These are phyloP conservation scores for Blastocystis sp. DNA, from an alignment of 352 stramenopile genomes.

Conservation along the genomic window DNA sequence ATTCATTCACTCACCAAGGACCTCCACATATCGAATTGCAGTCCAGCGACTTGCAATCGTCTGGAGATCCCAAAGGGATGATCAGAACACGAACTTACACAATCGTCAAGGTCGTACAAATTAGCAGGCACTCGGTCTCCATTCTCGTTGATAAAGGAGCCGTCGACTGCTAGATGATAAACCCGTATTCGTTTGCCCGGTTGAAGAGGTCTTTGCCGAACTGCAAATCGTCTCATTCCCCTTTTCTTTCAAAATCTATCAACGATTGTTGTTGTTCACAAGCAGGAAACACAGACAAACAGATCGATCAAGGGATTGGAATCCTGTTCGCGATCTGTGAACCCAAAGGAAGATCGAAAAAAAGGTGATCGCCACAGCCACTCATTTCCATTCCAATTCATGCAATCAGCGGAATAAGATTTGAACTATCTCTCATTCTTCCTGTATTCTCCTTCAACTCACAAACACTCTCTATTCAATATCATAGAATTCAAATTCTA, in stretches of 20 bases:
- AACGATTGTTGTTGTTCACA: background rate
- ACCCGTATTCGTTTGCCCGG: slow-evolving; percentile 36
- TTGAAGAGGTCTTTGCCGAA: slow-evolving; percentile 60
- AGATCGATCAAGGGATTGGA: background rate
- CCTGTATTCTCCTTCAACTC: background rate
- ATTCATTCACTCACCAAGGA: background rate
- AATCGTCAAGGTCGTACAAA: slow-evolving; percentile 36
- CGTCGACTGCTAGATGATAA: slow-evolving; percentile 33
- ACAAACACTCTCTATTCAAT: background rate
- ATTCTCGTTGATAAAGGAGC: slow-evolving; percentile 47
- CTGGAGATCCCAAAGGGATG: background rate
- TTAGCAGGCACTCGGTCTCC: slow-evolving; percentile 24
- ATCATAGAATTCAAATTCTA: background rate
- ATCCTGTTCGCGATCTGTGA: background rate
- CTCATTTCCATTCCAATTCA: background rate
- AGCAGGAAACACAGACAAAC: background rate
- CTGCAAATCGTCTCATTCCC: slow-evolving; percentile 51
- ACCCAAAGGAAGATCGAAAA: slow-evolving; percentile 18
- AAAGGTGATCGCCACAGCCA: slow-evolving; percentile 4
- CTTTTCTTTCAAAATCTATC: background rate
- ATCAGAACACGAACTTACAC: slow-evolving; percentile 56
- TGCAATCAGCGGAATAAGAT: slow-evolving; percentile 13
- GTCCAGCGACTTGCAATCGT: background rate
- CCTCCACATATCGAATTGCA: background rate
- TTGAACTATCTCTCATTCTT: background rate